Conservation (phyloP, 2,329 filamentous ascomycete genomes). For the Colletotrichum tanaceti region DNA sequence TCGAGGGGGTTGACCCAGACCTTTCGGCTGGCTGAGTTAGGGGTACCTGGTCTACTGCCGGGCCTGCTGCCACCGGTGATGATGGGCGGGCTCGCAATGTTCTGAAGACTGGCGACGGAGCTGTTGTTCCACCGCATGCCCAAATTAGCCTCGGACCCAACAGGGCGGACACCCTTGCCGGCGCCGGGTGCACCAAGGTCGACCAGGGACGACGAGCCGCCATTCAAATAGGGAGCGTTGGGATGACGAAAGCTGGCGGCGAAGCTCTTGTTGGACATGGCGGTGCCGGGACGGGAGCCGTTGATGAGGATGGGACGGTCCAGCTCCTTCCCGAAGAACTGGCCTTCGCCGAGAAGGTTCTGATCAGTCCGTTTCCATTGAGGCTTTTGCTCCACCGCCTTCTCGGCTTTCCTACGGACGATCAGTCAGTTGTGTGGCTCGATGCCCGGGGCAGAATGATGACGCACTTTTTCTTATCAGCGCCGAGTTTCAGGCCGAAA, state of each 20-base stretch:
- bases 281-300: constrained; percentile 50
- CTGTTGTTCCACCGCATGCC: constrained; percentile 51
- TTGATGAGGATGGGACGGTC: constrained; percentile 50
- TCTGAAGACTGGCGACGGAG: constrained; percentile 51
- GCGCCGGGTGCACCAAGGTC: constrained; percentile 52
- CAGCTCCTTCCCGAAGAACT: constrained; percentile 52
- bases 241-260: constrained; percentile 42
- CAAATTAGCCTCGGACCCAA: constrained; percentile 55
- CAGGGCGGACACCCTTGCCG: constrained; percentile 49
- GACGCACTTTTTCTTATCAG: constrained; percentile 65
- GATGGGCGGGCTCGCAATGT: constrained; percentile 47
- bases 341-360: constrained; percentile 49
- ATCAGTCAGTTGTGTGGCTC: constrained; percentile 6
- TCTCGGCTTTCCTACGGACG: constrained; percentile 41
- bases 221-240: constrained; percentile 51
- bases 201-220: constrained; percentile 58
- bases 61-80: constrained; percentile 43
- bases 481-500: constrained; percentile 67
- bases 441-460: not conserved
- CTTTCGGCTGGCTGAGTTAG: constrained; percentile 46
- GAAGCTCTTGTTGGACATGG: constrained; percentile 48
- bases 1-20: constrained; percentile 62
- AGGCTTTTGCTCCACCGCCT: constrained; percentile 41
- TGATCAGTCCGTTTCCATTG: constrained; percentile 50
- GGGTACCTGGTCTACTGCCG: constrained; percentile 50